phyloP scores from a whole-genome alignment of 495 filamentous ascomycete species.

The Haplographium delicatum region DNA sequence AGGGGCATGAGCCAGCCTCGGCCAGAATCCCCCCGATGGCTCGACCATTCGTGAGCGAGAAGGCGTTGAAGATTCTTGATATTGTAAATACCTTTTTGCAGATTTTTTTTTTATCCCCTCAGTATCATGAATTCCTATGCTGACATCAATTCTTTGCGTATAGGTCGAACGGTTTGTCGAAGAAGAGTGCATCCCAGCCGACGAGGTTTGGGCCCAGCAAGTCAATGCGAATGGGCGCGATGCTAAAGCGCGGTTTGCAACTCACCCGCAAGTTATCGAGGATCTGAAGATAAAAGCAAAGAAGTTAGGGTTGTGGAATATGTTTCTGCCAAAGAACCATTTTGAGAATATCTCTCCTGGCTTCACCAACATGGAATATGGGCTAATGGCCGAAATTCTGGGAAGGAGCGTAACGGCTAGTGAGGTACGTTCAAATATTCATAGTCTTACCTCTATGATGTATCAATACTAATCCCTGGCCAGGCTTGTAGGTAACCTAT shows the following conservation, averaged over 20 bases:
- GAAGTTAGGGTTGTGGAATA: conserved; percentile 87
- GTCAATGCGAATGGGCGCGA: too few species aligned
- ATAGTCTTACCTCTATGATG: too few species aligned
- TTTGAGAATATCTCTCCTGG: conserved; percentile 90
- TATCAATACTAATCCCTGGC: too few species aligned
- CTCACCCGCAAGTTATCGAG: conserved; percentile 78
- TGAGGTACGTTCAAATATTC: too few species aligned
- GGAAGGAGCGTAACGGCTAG: conserved; percentile 72
- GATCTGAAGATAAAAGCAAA: conserved; percentile 78
- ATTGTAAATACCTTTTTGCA: conserved; percentile 28
- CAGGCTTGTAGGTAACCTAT: too few species aligned
- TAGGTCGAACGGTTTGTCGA: conserved; percentile 89
- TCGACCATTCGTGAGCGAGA: conserved; percentile 65
- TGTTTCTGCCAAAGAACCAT: conserved; percentile 91
- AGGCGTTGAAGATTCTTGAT: conserved; percentile 59
- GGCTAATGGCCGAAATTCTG: conserved; percentile 83
- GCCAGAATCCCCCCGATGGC: conserved; percentile 61
- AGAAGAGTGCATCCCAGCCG: conserved; percentile 77
- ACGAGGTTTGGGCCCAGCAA: too few species aligned
- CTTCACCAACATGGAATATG: conserved; percentile 85
- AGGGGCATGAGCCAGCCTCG: too few species aligned
- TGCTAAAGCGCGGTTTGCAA: conserved; percentile 68
- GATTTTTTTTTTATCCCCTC: background rate
- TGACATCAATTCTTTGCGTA: background rate
- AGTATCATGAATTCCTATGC: background rate